Evolutionary conservation across 352 stramenopile species (phyloP).

Genomic region (Phytopythium chamaehyphon): DNA sequence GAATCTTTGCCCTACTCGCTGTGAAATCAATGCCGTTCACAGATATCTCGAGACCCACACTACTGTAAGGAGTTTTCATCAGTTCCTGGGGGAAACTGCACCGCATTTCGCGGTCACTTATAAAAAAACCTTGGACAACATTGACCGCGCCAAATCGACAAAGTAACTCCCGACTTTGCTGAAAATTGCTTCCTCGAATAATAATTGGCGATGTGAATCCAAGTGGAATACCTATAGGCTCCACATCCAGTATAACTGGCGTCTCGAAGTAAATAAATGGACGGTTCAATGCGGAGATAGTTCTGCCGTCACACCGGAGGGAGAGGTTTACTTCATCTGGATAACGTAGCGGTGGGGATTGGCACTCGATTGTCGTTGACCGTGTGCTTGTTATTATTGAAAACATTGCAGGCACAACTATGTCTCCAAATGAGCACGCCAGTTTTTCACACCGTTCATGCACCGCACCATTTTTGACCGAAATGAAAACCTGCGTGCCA

Average conservation of each 20-base stretch:
- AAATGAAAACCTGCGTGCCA: slow-evolving; percentile 26
- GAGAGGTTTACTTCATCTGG: slow-evolving; percentile 13
- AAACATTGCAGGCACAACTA: neutral
- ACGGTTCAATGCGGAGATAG: slow-evolving; percentile 18
- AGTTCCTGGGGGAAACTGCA: slow-evolving; percentile 18
- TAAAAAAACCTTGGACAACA: slow-evolving; percentile 6
- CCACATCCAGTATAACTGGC: slow-evolving; percentile 13
- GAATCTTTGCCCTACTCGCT: slow-evolving; percentile 14
- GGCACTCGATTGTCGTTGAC: slow-evolving; percentile 15
- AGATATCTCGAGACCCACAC: slow-evolving; percentile 26
- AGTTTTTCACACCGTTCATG: slow-evolving; percentile 20
- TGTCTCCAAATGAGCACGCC: slow-evolving; percentile 24
- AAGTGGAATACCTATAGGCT: slow-evolving; percentile 17
- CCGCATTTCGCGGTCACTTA: slow-evolving; percentile 22
- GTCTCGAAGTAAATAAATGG: slow-evolving; percentile 27
- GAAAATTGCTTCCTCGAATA: slow-evolving; percentile 22
- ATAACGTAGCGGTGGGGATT: slow-evolving; percentile 12
- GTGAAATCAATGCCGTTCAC: slow-evolving; percentile 32
- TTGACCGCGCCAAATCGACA: slow-evolving; percentile 19
- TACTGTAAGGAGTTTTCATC: slow-evolving; percentile 8
- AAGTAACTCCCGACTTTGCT: slow-evolving; percentile 6
- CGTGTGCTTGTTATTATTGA: neutral
- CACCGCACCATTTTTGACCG: slow-evolving; percentile 3
- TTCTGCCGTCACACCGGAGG: slow-evolving; percentile 23
- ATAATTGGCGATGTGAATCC: slow-evolving; percentile 11